These are phyloP conservation scores for Escallonia herrerae DNA, from an alignment of 129 eudicot species.

Conservation along the genomic window DNA sequence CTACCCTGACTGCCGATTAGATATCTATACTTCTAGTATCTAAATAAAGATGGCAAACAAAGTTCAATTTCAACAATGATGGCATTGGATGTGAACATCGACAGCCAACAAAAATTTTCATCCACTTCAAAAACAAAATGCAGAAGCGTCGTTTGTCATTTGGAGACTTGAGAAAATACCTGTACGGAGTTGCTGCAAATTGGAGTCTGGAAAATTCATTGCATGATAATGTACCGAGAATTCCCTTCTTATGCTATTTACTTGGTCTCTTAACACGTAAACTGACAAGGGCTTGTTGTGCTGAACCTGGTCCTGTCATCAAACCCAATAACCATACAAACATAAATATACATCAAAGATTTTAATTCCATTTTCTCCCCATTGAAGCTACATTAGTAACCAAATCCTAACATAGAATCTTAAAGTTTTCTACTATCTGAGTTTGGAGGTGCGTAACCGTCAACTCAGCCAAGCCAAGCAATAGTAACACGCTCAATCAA, in stretches of 20 bases:
- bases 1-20: too few relatives aligned
- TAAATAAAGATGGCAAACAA: too few relatives aligned
- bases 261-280: background rate
- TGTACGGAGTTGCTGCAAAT: constrained; percentile 4
- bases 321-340: too few relatives aligned
- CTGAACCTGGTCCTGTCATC: constrained; percentile 10
- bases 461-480: background rate
- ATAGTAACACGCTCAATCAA: too few relatives aligned
- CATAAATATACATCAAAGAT: too few relatives aligned
- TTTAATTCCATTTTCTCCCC: background rate
- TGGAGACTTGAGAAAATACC: background rate
- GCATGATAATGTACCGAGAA: background rate
- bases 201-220: constrained; percentile 5
- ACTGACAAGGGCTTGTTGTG: constrained; percentile 11
- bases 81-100: background rate
- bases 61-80: background rate
- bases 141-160: too few relatives aligned
- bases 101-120: background rate
- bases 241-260: background rate
- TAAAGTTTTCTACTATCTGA: background rate
- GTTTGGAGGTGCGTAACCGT: too few relatives aligned
- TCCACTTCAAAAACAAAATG: too few relatives aligned
- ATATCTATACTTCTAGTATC: too few relatives aligned
- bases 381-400: background rate
- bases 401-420: background rate